Conservation (phyloP, 2,329 filamentous ascomycete genomes). For the Helicocarpus griseus region DNA sequence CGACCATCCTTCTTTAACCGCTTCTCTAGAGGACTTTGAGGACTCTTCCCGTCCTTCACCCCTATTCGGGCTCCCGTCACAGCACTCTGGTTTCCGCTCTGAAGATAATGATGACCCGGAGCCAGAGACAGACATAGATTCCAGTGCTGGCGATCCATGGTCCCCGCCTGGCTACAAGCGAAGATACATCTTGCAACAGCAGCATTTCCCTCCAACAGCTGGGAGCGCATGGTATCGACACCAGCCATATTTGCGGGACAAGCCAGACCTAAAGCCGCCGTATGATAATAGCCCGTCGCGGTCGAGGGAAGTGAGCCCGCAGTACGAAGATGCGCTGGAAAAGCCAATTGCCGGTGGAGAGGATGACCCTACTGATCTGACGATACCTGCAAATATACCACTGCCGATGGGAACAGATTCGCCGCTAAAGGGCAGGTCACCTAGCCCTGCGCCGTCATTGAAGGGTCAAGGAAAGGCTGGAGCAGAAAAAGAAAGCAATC, state of each 20-base stretch:
- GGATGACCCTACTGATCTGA: constrained; percentile 38
- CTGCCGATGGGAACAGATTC: constrained; percentile 45
- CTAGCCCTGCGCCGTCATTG: constrained; percentile 38
- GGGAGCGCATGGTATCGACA: constrained; percentile 49
- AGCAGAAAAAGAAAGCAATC: constrained; percentile 12
- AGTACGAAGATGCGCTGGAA: constrained; percentile 49
- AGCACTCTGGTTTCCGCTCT: constrained; percentile 56
- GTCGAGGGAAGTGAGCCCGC: constrained; percentile 50
- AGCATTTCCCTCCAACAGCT: constrained; percentile 24
- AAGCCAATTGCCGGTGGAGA: constrained; percentile 23
- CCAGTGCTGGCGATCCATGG: constrained; percentile 44
- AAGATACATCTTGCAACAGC: constrained; percentile 11
- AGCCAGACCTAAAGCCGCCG: constrained; percentile 32
- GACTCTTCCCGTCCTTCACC: constrained; percentile 39
- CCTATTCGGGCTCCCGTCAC: constrained; percentile 45
- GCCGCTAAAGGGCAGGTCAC: constrained; percentile 47
- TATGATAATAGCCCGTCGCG: constrained; percentile 37
- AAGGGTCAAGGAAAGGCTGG: constrained; percentile 10
- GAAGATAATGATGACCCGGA: constrained; percentile 39
- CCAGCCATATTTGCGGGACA: constrained; percentile 38
- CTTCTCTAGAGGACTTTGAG: constrained; percentile 55
- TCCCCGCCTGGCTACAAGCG: constrained; percentile 55
- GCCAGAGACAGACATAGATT: constrained; percentile 33
- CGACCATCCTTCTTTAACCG: constrained; percentile 51
- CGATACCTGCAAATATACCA: constrained; percentile 48